A percentile compares a stretch with the other conserved stretches of the same genome.
These are phyloP conservation scores for Miscanthus sacchariflorus DNA, from an alignment of 202 grass and related monocot species.

Conservation along the genomic window DNA sequence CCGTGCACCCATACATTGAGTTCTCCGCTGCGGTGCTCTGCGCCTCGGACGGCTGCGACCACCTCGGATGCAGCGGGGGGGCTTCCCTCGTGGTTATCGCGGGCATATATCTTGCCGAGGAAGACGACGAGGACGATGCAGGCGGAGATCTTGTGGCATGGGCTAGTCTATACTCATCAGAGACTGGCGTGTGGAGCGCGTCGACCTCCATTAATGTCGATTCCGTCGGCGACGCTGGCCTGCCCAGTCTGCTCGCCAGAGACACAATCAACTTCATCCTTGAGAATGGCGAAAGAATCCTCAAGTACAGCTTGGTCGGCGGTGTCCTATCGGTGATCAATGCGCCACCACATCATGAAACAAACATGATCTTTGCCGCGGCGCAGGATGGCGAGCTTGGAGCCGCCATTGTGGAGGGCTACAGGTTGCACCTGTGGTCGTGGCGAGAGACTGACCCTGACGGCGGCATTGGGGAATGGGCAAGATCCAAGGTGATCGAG, in stretches of 20 bases:
- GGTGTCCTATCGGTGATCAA: background rate
- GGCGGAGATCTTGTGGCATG: background rate
- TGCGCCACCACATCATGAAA: background rate
- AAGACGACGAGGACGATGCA: fast-evolving
- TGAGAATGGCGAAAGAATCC: background rate
- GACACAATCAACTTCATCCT: background rate
- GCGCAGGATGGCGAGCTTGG: background rate
- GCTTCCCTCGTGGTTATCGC: background rate
- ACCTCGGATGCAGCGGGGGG: background rate
- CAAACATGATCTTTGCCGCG: background rate
- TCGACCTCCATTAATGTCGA: too few relatives aligned
- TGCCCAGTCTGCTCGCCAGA: background rate
- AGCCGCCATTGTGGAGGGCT: background rate
- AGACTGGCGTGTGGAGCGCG: background rate
- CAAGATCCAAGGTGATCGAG: background rate
- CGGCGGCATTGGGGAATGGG: background rate
- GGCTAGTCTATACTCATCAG: background rate
- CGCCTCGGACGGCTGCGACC: background rate
- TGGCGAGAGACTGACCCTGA: background rate
- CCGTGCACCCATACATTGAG: background rate
- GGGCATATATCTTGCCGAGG: fast-evolving
- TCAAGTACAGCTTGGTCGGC: background rate
- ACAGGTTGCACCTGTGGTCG: background rate
- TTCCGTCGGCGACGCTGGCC: background rate
- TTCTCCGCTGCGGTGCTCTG: background rate